phyloP scores from a whole-genome alignment of 2,329 filamentous ascomycete genomes.

The Colletotrichum sp. region DNA sequence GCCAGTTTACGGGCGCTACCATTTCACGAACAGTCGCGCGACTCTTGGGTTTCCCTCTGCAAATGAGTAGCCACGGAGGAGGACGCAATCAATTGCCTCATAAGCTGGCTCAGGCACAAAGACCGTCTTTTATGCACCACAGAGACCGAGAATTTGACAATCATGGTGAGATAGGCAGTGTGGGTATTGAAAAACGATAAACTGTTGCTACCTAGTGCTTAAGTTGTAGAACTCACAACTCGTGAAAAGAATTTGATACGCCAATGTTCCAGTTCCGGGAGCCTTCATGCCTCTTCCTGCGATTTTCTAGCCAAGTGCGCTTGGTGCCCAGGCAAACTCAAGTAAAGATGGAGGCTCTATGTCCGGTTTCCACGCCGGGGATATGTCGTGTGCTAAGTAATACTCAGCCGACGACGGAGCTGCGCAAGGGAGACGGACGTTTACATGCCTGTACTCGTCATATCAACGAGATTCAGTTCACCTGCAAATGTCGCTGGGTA shows the following conservation, averaged over 20 bases:
- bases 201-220: background rate
- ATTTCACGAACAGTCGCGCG: too few relatives aligned
- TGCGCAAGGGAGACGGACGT: background rate
- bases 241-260: background rate
- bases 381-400: background rate
- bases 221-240: background rate
- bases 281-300: background rate
- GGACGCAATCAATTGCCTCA: background rate
- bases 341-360: background rate
- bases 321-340: background rate
- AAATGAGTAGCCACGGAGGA: too few relatives aligned
- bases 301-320: background rate
- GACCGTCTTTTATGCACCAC: background rate
- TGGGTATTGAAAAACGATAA: background rate
- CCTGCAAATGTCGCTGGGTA: too few relatives aligned
- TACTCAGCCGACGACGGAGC: background rate
- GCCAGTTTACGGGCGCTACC: too few relatives aligned
- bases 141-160: background rate
- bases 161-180: background rate
- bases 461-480: background rate
- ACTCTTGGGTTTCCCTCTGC: too few relatives aligned
- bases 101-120: background rate
- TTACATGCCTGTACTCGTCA: accelerated
- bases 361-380: accelerated
- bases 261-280: accelerated